These are phyloP conservation scores for Silene latifolia DNA, from an alignment of 148 eudicot species.

Conservation along the genomic window DNA sequence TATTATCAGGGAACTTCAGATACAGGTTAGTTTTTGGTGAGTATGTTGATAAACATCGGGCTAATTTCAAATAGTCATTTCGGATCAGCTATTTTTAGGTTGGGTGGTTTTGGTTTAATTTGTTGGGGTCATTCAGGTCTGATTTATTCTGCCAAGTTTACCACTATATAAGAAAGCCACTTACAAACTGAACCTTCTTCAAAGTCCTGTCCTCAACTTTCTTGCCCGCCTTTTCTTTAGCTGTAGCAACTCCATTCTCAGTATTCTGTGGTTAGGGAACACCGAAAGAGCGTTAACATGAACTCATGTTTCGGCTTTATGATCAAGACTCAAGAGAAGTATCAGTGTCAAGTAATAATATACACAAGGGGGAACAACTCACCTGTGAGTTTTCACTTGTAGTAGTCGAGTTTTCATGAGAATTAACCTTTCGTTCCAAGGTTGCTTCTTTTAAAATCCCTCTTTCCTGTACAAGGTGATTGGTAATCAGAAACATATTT, in stretches of 20 bases:
- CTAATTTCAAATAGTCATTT: too few species aligned
- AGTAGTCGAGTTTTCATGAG: conserved; percentile 32
- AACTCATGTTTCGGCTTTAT: neutral
- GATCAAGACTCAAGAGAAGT: neutral
- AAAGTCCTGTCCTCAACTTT: conserved; percentile 17
- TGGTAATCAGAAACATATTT: conserved; percentile 4
- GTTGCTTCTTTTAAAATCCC: conserved; percentile 82
- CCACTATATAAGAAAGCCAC: neutral
- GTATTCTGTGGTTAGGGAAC: conserved; percentile 11
- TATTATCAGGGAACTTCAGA: too few species aligned
- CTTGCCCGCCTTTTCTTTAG: conserved; percentile 17
- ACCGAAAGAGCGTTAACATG: neutral
- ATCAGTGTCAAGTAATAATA: neutral
- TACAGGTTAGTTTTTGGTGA: too few species aligned
- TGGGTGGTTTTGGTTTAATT: too few species aligned
- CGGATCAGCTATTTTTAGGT: too few species aligned
- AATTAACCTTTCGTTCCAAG: conserved; percentile 47
- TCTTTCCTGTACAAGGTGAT: conserved; percentile 61
- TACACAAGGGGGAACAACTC: neutral
- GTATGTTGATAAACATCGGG: too few species aligned
- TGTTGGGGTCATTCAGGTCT: neutral
- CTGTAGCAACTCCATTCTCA: conserved; percentile 23
- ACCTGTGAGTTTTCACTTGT: conserved; percentile 36
- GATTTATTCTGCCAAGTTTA: too few species aligned
- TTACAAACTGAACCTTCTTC: conserved; percentile 32